Percentiles rank a stretch among this genome's conserved stretches.
These are phyloP conservation scores for Colletotrichum simmondsii DNA, from an alignment of 2,329 filamentous ascomycete species.

Conservation along the genomic window DNA sequence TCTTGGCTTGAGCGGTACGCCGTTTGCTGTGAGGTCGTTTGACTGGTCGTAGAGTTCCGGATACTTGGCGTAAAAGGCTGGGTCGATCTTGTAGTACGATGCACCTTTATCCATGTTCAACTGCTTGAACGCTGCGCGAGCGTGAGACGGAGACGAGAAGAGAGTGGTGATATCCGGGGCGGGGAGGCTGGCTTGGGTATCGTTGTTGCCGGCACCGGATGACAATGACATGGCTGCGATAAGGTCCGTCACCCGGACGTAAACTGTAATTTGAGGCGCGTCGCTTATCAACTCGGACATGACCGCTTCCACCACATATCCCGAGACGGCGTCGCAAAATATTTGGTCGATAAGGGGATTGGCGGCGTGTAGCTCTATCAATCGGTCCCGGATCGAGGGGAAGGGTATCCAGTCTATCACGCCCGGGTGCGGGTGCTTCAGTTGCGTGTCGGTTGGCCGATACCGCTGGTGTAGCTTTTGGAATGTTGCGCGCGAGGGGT, in stretches of 20 bases:
- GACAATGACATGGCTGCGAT: constrained; percentile 38
- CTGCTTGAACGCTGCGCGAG: constrained; percentile 40
- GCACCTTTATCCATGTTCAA: constrained; percentile 46
- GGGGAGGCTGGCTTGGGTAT: constrained; percentile 33
- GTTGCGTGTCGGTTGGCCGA: constrained; percentile 41
- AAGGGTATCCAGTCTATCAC: constrained; percentile 43
- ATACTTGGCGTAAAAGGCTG: constrained; percentile 45
- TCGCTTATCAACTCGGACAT: constrained; percentile 42
- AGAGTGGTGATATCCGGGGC: constrained; percentile 38
- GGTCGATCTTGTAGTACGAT: constrained; percentile 46
- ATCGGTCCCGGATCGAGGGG: constrained; percentile 40
- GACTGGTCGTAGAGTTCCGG: constrained; percentile 43
- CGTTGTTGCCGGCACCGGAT: neutral
- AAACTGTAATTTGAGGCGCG: constrained; percentile 40
- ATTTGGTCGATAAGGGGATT: constrained; percentile 45
- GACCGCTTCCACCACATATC: constrained; percentile 43
- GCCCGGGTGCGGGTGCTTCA: constrained; percentile 38
- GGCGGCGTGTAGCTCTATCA: constrained; percentile 44
- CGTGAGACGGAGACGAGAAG: constrained; percentile 39
- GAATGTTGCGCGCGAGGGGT: constrained; percentile 41
- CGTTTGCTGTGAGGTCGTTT: constrained; percentile 40
- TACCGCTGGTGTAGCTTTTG: constrained; percentile 42
- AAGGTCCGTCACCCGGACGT: constrained; percentile 44
- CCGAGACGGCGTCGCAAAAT: constrained; percentile 46
- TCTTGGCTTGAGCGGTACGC: constrained; percentile 40